Conservation (phyloP, 2,329 filamentous ascomycete species). For the Aspergillus sp. region DNA sequence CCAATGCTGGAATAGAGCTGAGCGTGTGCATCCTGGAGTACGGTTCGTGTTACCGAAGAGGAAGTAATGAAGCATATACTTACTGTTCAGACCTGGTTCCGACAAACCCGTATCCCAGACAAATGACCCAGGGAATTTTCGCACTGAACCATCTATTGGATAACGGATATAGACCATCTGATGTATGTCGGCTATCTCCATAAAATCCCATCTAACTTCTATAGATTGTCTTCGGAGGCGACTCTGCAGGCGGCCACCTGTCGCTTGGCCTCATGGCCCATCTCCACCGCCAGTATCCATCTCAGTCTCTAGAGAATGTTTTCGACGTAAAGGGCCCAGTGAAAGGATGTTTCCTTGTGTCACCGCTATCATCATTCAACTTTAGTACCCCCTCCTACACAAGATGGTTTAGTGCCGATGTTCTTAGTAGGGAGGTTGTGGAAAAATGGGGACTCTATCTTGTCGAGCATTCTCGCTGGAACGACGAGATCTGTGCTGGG, state of each 20-base stretch:
- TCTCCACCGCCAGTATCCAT: background rate
- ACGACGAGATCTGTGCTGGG: constrained; percentile 17
- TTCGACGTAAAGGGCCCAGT: background rate
- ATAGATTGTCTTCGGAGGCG: constrained; percentile 24
- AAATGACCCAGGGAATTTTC: constrained; percentile 19
- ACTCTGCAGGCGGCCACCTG: constrained; percentile 25
- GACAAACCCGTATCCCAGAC: constrained; percentile 17
- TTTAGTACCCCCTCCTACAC: constrained; percentile 15
- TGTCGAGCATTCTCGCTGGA: constrained; percentile 18
- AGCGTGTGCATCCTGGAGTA: constrained; percentile 19
- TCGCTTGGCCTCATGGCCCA: constrained; percentile 14
- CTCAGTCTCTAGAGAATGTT: background rate
- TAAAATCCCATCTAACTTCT: background rate
- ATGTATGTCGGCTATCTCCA: constrained; percentile 4
- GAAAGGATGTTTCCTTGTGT: constrained; percentile 19
- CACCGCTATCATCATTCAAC: constrained; percentile 18
- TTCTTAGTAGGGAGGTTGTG: constrained; percentile 10
- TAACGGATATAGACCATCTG: constrained; percentile 13
- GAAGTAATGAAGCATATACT: background rate
- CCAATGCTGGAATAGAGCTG: constrained; percentile 9
- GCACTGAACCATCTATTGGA: constrained; percentile 18
- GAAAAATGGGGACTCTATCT: constrained; percentile 16
- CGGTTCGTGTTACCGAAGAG: background rate
- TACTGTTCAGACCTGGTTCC: constrained; percentile 19
- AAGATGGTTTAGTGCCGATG: constrained; percentile 13